Base-by-base conservation (phyloP, 768 basidiomycete genomes). In the Rhodocollybia butyracea region DNA sequence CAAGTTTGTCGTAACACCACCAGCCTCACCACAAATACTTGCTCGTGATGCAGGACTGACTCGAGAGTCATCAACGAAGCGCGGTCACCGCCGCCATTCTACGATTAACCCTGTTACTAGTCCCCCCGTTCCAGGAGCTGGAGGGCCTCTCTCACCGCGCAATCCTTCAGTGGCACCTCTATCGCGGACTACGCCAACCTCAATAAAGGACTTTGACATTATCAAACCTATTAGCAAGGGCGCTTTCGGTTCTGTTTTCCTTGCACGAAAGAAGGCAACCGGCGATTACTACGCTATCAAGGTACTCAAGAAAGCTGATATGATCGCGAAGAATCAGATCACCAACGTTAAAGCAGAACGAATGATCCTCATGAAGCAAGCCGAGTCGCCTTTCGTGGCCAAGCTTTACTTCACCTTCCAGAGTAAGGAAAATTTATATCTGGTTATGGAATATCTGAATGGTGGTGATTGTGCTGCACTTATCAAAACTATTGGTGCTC, bases 261-360 rank as follows among this genome's bases (percentile, higher is more conserved):
- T 99, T 51, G 92, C 97, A 40, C 98, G 96, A 78, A 99, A 99
- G 82, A 95, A 93, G 64, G 89, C 82, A 5, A 99, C 97, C 2
- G 97, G 97, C 51, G 97, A 98, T 71, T 98, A 98, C 72, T 99
- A 89, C 73, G 97, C 97, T 26, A 96, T 99, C 83, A 99, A 99
- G 73, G 95, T 98, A n/a, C 73, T 99, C 67, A 98, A 96, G 77
- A 99, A 99, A 76, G 93, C 94, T n/a, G 97, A 99, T 73, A 99
- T 99, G 97, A 98, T 99, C 69, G 92, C 97, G 38, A 99, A 99
- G 82, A 99, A 99, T 76, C 97, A 99, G 71, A 96, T 99, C 69
- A 98, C 97, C 46, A 99, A 98, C 68, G 97, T 99, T 70, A 98
- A 98, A 74, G 97, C 97, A 2, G 97, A 99, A 75, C 83, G 97